Percentiles rank a stretch among this genome's conserved stretches.
Conservation (phyloP, 306 rosid species). For the Ochetophila trinervis region DNA sequence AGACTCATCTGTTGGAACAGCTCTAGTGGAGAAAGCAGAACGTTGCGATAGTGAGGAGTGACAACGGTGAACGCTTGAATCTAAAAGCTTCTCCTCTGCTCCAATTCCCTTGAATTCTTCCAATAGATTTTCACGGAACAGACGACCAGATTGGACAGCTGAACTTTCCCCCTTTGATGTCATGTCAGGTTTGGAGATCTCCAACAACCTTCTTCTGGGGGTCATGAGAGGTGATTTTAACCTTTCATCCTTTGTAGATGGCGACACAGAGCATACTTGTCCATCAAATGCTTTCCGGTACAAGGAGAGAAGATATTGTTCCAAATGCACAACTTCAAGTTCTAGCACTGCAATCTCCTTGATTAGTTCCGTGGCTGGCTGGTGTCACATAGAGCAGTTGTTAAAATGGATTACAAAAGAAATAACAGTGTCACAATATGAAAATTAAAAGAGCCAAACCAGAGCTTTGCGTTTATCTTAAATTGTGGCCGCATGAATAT, state of each 20-base stretch:
- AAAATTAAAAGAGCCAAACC: not conserved
- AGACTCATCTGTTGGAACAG: slow-evolving; percentile 57
- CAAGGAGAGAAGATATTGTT: slow-evolving; percentile 87
- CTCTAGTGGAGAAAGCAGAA: slow-evolving; percentile 47
- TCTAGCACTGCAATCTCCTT: slow-evolving; percentile 88
- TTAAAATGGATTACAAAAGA: slow-evolving; percentile 9
- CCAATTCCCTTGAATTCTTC: slow-evolving; percentile 38
- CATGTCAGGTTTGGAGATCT: slow-evolving; percentile 38
- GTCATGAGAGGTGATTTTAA: slow-evolving; percentile 38
- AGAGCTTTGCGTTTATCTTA: no score
- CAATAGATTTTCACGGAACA: slow-evolving; percentile 30
- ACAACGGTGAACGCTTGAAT: slow-evolving; percentile 77
- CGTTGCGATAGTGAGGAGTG: slow-evolving; percentile 75
- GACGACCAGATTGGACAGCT: slow-evolving; percentile 42
- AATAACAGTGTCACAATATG: not conserved
- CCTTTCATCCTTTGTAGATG: slow-evolving; percentile 47
- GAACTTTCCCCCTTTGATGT: slow-evolving; percentile 40
- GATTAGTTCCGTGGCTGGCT: slow-evolving; percentile 90
- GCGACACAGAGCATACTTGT: slow-evolving; percentile 55
- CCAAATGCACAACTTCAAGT: slow-evolving; percentile 86
- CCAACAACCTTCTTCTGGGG: slow-evolving; percentile 32
- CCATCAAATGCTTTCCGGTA: slow-evolving; percentile 91
- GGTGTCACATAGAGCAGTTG: slow-evolving; percentile 28
- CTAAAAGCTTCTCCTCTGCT: slow-evolving; percentile 52
- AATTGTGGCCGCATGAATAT: no score